These are phyloP conservation scores for Neurospora sp. DNA, from an alignment of 495 filamentous ascomycete genomes.

Conservation along the genomic window DNA sequence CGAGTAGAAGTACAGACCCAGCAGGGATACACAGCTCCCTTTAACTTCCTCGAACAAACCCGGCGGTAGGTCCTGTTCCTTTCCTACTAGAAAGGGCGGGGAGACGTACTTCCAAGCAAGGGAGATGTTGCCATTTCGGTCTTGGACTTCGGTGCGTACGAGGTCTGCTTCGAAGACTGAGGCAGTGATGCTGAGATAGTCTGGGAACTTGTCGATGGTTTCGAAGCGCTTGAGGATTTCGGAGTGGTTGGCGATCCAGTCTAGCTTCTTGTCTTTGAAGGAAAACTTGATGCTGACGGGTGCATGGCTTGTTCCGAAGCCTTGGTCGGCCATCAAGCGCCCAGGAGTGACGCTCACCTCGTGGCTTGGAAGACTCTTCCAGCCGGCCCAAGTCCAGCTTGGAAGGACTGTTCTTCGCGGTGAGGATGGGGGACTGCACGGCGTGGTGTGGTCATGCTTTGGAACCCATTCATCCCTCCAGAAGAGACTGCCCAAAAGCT, in stretches of 20 bases:
- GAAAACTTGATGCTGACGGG: neutral
- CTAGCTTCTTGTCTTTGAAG: neutral
- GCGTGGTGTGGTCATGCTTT: no score
- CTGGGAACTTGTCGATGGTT: neutral
- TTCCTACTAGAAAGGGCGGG: neutral
- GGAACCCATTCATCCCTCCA: neutral
- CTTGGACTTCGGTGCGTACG: neutral
- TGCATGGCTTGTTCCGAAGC: neutral
- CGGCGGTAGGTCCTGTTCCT: neutral
- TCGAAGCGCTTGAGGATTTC: neutral
- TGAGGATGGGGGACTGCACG: neutral
- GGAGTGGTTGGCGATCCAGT: neutral
- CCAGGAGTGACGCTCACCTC: neutral
- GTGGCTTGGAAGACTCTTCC: neutral
- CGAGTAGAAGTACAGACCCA: neutral
- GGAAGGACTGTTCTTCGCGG: neutral
- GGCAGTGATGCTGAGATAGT: neutral
- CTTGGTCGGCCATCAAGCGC: neutral
- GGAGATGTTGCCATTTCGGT: neutral
- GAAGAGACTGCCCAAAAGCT: neutral
- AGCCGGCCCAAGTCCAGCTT: conserved; percentile 3
- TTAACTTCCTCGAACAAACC: neutral
- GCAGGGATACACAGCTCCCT: neutral
- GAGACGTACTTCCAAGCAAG: neutral
- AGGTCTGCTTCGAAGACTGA: neutral